A percentile compares a stretch with the other conserved stretches of the same genome.
These are phyloP conservation scores for Penicillium pulvis DNA, from an alignment of 495 filamentous ascomycete genomes.

Conservation along the genomic window DNA sequence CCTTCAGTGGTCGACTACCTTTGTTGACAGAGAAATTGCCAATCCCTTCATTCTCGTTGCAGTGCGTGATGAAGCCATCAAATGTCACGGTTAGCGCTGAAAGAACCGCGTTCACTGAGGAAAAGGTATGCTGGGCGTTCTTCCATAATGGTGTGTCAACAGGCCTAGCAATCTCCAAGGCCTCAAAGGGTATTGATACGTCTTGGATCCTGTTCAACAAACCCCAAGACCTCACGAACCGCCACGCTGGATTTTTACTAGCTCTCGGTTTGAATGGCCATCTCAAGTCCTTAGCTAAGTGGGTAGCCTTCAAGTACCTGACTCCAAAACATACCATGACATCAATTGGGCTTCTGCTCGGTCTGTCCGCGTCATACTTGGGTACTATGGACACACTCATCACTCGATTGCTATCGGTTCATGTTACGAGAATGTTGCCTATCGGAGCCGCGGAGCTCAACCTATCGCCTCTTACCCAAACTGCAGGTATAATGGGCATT, in stretches of 20 bases:
- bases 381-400: conserved; percentile 96
- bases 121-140: conserved; percentile 97
- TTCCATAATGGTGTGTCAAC: conserved; percentile 94
- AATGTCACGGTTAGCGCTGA: conserved; percentile 90
- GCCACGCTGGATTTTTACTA: conserved; percentile 91
- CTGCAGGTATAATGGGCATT: conserved; percentile 96
- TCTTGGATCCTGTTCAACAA: conserved; percentile 99
- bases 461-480: conserved; percentile 89
- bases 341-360: conserved; percentile 90
- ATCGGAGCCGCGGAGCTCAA: conserved; percentile 91
- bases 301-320: conserved; percentile 97
- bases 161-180: conserved; percentile 84
- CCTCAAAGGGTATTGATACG: conserved; percentile 92
- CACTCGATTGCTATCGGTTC: conserved; percentile 93
- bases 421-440: conserved; percentile 92
- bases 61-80: conserved; percentile 85
- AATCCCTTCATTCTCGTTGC: conserved; percentile 83
- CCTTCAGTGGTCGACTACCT: conserved; percentile 80
- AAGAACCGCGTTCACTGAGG: conserved; percentile 78
- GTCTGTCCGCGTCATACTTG: conserved; percentile 88
- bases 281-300: conserved; percentile 88
- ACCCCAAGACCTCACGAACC: conserved; percentile 84
- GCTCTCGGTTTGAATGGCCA: conserved; percentile 95
- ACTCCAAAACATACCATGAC: conserved; percentile 99
- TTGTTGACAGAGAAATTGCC: conserved; percentile 87